Base-by-base conservation (phyloP, 1,284 basidiomycete genomes). In the Cystobasidium pallidum region DNA sequence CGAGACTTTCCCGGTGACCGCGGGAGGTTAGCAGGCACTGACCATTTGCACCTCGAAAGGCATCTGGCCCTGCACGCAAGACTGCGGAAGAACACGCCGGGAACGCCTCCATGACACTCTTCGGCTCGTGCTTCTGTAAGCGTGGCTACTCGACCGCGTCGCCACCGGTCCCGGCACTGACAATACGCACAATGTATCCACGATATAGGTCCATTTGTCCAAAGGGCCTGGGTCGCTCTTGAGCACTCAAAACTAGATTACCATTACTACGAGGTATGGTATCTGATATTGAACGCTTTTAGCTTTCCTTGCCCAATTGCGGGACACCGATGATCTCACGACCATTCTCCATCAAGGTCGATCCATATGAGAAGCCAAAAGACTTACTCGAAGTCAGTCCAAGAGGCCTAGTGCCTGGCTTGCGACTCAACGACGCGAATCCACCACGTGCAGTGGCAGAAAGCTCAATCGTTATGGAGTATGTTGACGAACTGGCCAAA, bases 351-450 rank as follows among this genome's bases (percentile, higher is more conserved):
- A 88, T 87, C 77, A 89, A 91, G 80, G 88, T 91, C 32, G 89
- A 91, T 80, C 89, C 89, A 0, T 91, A 91, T 83, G 86, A 87
- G 81, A 92, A 91, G 77, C 89, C 91, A 0, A 81, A 86, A 63
- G 88, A 89, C 41, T 84, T 92, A n/a, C 82, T 92, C 13, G 87
- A 90, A 63, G 84, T 91, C 19, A 91, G 89, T 24, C 89, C 89
- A 0, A 91, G 89, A 78, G 90, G 91, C 0, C 84, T 91, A 1
- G 89, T 92, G 0, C 90, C 90, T 0, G 89, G 85, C 0, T 78
- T 91, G 43, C 85, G 84, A 77, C 81, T 91, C 65, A 82, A 86
- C 74, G 78, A 80, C 3, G 85, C 83, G 70, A 59, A 17, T 17
- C 70, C 62, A 19, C 70, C 70, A 28, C 49, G 63, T 10, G 67